Base-by-base conservation (phyloP, 352 stramenopile species). In the Globisporangium okanoganense region DNA sequence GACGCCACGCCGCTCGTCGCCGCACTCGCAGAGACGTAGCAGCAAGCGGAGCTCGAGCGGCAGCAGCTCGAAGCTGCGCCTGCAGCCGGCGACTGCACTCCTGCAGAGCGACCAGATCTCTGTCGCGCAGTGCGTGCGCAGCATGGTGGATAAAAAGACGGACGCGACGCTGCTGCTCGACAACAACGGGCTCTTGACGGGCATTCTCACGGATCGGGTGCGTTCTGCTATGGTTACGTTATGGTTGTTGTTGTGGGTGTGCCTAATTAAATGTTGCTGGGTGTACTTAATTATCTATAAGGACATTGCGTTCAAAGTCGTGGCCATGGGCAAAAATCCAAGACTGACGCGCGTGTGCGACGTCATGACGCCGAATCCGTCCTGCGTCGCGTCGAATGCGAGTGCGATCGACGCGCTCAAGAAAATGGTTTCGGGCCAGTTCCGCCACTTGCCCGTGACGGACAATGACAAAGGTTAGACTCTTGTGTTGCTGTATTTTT, bases 371-470 rank as follows among this genome's bases (percentile, higher is more conserved):
- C 72, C 82, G 7, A 97, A 98, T 69, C 96, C 95, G 49, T 96
- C 96, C 20, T 99, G 94, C 56, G 96, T 99, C 18, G 77, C 79
- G 18, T 87, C 90, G 54, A 89, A 92, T 58, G 95, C 97, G 56
- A 90, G 86, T 43, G 96, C 95, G 6, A 97, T 98, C 61, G 96
- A 99, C 63, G 97, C 97, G 8, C 81, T 99, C 24, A 91, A 97
- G 52, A 97, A 92, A 40, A 99, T 99, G 97, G 88, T 99, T 29
- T 96, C 97, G 48, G 87, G 87, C 3, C 83, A 94, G 48, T 99
- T 99, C 62, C 92, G 94, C 27, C 97, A 99, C 64, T 77, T 99
- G 31, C 97, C 97, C 18, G 97, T 99, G 5, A 88, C 76, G 5
- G 82, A 95, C 60, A 87, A 95, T 48, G 87, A 89, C 27, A 90